Base-by-base conservation (phyloP, 208 protist species). In the Giardia muris region DNA sequence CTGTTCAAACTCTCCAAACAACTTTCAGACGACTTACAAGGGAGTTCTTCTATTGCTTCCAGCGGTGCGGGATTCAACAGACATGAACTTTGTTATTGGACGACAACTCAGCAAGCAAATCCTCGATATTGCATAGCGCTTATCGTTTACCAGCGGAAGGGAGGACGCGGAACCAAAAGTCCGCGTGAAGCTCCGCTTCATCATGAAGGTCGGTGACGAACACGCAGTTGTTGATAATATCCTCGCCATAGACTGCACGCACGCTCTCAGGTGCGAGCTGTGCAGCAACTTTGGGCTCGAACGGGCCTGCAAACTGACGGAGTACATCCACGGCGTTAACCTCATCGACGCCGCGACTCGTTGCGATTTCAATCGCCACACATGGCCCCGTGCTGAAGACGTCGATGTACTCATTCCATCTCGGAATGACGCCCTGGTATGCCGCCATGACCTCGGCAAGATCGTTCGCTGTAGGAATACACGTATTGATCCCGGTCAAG, bases 121-220 rank as follows among this genome's bases (percentile, higher is more conserved):
- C 30, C 57, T 76, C 19, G 57, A 76, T 76, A 30, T 30, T 76
- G 19, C 30, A 76, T 39, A 76, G 57, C 57, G 30, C 57, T 76
- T 76, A 76, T 76, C 57, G 10, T 76, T 76, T 76, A 10, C 57
- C 57, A 76, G 57, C 57, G 10, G 57, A 76, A 76, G 57, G 57
- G 19, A 89, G 4, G 45, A 89, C 42, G 4, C 87, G 46, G n/a
- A 90, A 90, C 87, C 87, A 90, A 47, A 90, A 90, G n/a, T 90
- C 87, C 48, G 87, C n/a, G n/a, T 90, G 87, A 47, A 90, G n/a
- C 43, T 90, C 87, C 19, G 87, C 87, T 47, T 90, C 87, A 4
- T 90, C 87, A 1, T 0, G 42, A 44, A 90, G n/a, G 48, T 90
- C 87, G n/a, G 87, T 90, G 48, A 90, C 44, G 45, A 90, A 90